Base-by-base conservation (phyloP, 176 grass and related monocot species). In the Oryza coarctata region DNA sequence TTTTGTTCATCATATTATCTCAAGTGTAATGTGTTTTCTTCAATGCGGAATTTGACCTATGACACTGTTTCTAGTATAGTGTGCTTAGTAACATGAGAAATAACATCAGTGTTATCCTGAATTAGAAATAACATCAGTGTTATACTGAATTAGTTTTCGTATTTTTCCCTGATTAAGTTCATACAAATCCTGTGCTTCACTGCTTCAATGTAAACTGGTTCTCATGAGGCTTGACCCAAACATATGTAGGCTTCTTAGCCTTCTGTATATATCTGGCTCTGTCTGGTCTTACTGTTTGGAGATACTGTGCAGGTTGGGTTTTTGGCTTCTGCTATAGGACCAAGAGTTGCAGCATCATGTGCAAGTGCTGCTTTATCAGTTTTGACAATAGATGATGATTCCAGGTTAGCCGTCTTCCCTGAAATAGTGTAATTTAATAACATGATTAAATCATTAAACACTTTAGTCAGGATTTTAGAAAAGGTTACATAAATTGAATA, bases 271-370 rank as follows among this genome's bases (percentile, higher is more conserved):
- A 5, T 63, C 7, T 70, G 75, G 47, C 39, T 68, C 28, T 45
- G 4, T 81, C 40, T 45, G 2, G 33, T 34, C 67, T 90, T 71
- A 85, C 55, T 29, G 41, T 89, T 64, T 35, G 50, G 22, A 68
- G 65, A 65, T 55, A 30, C 70, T 80, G 61, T 86, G 55, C 75
- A 93, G 95, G 92, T 98, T 90, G 88, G 90, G 3, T 98, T 98
- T 85, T 87, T 98, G 82, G 78, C 95, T 39, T 93, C 92, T 79
- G 77, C 95, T 50, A 81, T 97, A 81, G 95, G 95, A 85, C 95
- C 95, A 74, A 94, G 95, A 97, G 90, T 97, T 89, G 95, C 92
- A 63, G 92, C 92, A 87, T 89, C 95, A 29, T 95, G 90, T 62
- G 90, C 92, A 74, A 89, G 78, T 90, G 90, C 90, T 17, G 90